Percentiles rank a stretch among this genome's conserved stretches.
Evolutionary conservation across 2,329 filamentous ascomycete genomes (phyloP).

Genomic region (Knufia fluminis): DNA sequence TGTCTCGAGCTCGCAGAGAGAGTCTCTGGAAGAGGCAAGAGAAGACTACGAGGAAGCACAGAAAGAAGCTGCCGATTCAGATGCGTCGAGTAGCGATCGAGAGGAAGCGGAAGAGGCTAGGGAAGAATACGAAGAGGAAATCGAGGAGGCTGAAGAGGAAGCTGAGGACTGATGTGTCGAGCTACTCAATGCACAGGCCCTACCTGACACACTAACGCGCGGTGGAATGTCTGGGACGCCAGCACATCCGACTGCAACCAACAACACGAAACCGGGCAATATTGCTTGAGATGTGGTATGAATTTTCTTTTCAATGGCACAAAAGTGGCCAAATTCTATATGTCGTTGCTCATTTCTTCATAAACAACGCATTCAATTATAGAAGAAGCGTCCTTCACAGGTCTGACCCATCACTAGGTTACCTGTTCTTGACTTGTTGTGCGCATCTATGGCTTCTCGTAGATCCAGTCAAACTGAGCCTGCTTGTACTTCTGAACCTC

Average conservation of each 20-base stretch:
- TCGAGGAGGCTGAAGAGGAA: constrained; percentile 11
- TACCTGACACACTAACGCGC: too few relatives aligned
- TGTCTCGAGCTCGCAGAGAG: constrained; percentile 15
- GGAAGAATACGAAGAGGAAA: constrained; percentile 16
- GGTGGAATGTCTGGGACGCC: too few relatives aligned
- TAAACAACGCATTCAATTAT: not conserved
- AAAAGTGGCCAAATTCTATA: not conserved
- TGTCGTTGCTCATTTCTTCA: not conserved
- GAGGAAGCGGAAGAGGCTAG: constrained; percentile 16
- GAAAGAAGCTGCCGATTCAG: constrained; percentile 13
- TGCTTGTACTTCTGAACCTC: constrained; percentile 81
- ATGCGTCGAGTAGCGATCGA: constrained; percentile 17
- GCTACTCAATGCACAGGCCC: too few relatives aligned
- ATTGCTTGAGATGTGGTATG: too few relatives aligned
- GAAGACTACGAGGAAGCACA: constrained; percentile 16
- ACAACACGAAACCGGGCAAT: too few relatives aligned
- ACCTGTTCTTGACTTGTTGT: constrained; percentile 11
- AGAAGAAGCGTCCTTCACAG: not conserved
- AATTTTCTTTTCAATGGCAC: not conserved
- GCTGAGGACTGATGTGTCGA: not conserved
- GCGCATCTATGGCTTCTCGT: constrained; percentile 68
- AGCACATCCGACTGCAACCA: too few relatives aligned
- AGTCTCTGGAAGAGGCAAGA: constrained; percentile 16
- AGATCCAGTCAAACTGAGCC: constrained; percentile 85
- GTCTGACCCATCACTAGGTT: too few relatives aligned